Evolutionary conservation across 2,329 filamentous ascomycete genomes (phyloP).

Genomic region (Cladophialophora carrionii): DNA sequence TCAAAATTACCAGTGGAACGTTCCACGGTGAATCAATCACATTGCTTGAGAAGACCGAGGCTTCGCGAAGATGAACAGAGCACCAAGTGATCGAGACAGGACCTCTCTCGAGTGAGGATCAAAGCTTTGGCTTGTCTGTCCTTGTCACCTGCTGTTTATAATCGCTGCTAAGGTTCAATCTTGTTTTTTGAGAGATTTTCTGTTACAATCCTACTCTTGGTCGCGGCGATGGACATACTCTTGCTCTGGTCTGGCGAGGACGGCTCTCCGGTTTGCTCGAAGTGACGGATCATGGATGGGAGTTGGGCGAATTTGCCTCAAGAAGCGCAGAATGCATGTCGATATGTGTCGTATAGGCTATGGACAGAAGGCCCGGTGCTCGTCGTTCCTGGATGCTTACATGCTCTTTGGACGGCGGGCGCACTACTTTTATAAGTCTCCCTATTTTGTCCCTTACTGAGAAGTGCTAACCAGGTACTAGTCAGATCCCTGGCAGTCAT

Average conservation of each 20-base stretch:
- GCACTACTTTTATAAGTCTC: slow-evolving; percentile 39
- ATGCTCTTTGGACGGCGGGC: slow-evolving; percentile 30
- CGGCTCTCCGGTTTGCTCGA: slow-evolving; percentile 31
- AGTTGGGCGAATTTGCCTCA: slow-evolving; percentile 9
- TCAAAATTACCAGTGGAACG: slow-evolving; percentile 17
- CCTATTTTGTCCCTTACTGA: slow-evolving; percentile 13
- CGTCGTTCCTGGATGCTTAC: slow-evolving; percentile 32
- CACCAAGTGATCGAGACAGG: slow-evolving; percentile 55
- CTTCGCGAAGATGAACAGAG: slow-evolving; percentile 23
- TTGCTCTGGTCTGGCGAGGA: slow-evolving; percentile 29
- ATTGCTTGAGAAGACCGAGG: slow-evolving; percentile 13
- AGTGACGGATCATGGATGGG: slow-evolving; percentile 33
- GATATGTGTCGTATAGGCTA: slow-evolving; percentile 7
- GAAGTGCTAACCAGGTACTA: slow-evolving; percentile 26
- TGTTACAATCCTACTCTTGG: slow-evolving; percentile 24
- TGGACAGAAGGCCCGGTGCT: slow-evolving; percentile 1
- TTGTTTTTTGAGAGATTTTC: slow-evolving; percentile 22
- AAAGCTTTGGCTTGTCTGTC: slow-evolving; percentile 89
- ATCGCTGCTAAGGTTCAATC: slow-evolving; percentile 6
- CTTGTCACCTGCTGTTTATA: slow-evolving; percentile 42
- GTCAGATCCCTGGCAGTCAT: not conserved
- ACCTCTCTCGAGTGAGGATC: slow-evolving; percentile 92
- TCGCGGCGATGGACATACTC: slow-evolving; percentile 17
- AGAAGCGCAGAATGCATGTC: slow-evolving; percentile 14
- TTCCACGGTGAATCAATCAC: slow-evolving; percentile 10